Conservation (phyloP, 495 filamentous ascomycete species). For the Podospora didyma region DNA sequence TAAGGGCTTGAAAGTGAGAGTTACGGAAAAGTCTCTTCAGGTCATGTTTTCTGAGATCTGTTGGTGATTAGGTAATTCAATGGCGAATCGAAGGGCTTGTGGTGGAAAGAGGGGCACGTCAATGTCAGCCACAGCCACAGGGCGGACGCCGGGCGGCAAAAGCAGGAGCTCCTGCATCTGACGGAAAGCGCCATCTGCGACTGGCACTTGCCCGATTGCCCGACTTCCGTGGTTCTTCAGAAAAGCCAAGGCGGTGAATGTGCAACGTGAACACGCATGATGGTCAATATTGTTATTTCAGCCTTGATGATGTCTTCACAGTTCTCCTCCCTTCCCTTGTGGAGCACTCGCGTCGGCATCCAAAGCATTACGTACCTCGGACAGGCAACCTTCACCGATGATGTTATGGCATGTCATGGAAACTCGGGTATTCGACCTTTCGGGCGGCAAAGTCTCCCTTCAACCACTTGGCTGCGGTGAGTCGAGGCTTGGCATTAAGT, state of each 20-base stretch:
- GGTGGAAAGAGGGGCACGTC: background rate
- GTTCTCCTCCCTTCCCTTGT: constrained; percentile 8
- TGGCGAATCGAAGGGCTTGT: background rate
- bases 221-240: background rate
- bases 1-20: background rate
- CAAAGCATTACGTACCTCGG: constrained; percentile 30
- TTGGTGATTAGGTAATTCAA: constrained; percentile 9
- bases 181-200: background rate
- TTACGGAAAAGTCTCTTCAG: constrained; percentile 6
- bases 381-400: constrained; percentile 15
- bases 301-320: background rate
- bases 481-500: constrained; percentile 12
- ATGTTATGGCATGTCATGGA: constrained; percentile 35
- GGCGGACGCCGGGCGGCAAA: constrained; percentile 1
- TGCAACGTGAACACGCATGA: background rate
- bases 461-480: background rate
- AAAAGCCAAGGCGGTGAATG: background rate
- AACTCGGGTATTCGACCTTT: constrained; percentile 23
- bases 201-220: background rate
- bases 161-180: background rate
- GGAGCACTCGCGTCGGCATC: constrained; percentile 8
- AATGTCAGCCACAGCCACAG: background rate
- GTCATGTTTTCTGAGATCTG: background rate
- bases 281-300: background rate
- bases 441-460: constrained; percentile 5